A percentile compares a stretch with the other conserved stretches of the same genome.
Evolutionary conservation across 179 eudicot species (phyloP).

Genomic region (Sideroxylon spinosum): DNA sequence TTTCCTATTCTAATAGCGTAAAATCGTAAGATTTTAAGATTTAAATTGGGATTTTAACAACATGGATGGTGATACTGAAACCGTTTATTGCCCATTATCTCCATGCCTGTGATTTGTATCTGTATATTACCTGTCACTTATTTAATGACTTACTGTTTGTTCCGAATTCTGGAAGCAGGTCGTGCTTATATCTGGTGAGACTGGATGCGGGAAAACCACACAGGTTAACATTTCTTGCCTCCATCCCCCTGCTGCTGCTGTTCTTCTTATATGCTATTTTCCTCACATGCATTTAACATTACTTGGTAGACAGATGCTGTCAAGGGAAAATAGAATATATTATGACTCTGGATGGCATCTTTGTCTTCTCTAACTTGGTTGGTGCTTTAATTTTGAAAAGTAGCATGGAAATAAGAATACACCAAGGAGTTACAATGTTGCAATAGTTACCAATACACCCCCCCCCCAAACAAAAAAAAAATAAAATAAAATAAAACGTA

Average conservation of each 20-base stretch:
- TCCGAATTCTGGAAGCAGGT: conserved; percentile 45
- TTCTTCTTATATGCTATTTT: too few relatives aligned
- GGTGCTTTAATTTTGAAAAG: background rate
- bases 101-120: background rate
- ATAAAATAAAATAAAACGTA: background rate
- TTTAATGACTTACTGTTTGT: conserved; percentile 4
- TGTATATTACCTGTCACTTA: background rate
- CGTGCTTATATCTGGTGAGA: conserved; percentile 93
- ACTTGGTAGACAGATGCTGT: background rate
- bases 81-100: background rate
- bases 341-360: background rate
- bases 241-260: background rate
- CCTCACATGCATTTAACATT: background rate
- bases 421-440: background rate
- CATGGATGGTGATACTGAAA: background rate
- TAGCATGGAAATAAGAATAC: background rate
- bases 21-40: too few relatives aligned
- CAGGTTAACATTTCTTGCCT: conserved; percentile 47
- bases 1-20: too few relatives aligned
- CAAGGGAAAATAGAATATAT: background rate
- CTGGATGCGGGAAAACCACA: conserved; percentile 98
- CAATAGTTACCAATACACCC: background rate
- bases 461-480: too few relatives aligned
- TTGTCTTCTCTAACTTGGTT: background rate
- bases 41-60: conserved; percentile 5